Percentiles rank a stretch among this genome's conserved stretches.
phyloP scores from a whole-genome alignment of 148 eudicot genomes.

The Persicaria maculosa region DNA sequence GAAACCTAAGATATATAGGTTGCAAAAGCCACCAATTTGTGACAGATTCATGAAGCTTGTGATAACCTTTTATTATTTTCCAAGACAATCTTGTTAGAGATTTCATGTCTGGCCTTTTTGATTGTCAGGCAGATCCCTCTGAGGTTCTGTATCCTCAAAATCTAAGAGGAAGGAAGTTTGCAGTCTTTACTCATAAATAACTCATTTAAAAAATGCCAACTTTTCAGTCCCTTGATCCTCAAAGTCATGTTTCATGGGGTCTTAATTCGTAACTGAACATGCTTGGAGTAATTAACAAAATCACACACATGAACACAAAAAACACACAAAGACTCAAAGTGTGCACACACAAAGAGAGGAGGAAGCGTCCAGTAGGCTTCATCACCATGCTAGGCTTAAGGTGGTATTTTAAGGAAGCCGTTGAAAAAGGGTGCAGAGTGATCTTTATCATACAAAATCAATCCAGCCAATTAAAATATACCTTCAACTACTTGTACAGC shows the following conservation, averaged over 20 bases:
- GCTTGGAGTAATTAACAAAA: conserved; percentile 10
- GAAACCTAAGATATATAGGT: background rate
- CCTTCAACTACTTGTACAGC: conserved; percentile 54
- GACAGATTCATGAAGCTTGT: background rate
- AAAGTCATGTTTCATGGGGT: background rate
- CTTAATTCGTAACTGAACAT: conserved; percentile 19
- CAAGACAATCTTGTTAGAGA: background rate
- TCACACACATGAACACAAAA: conserved; percentile 10
- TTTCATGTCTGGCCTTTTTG: background rate
- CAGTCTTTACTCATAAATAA: conserved; percentile 11
- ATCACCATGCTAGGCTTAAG: conserved; percentile 50
- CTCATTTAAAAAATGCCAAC: conserved; percentile 25
- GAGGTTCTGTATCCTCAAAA: conserved; percentile 26
- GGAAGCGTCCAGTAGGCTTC: conserved; percentile 73
- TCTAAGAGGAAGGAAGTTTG: conserved; percentile 14
- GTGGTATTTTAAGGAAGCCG: conserved; percentile 29
- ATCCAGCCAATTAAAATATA: conserved; percentile 30
- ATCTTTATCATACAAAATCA: conserved; percentile 25
- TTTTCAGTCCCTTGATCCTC: conserved; percentile 17
- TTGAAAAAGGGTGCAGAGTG: conserved; percentile 44
- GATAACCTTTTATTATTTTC: background rate
- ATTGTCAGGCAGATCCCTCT: conserved; percentile 12
- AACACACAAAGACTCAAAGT: conserved; percentile 14
- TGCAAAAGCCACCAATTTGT: background rate
- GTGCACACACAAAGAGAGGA: conserved; percentile 16